phyloP scores from a whole-genome alignment of 768 basidiomycete species.

The Mycena belliarum region DNA sequence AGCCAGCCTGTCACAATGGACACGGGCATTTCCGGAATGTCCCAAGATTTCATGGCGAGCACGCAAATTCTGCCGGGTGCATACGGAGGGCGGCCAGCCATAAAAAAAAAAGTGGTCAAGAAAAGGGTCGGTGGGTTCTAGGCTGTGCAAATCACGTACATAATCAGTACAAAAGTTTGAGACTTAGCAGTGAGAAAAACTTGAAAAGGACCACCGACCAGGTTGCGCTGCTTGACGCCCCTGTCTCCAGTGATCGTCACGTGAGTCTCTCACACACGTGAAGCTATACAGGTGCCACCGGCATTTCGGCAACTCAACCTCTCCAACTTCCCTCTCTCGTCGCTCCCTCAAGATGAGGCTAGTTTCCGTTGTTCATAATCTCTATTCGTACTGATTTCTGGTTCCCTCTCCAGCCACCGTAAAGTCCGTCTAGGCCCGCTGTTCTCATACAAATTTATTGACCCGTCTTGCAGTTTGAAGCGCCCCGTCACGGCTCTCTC shows the following conservation, averaged over 20 bases:
- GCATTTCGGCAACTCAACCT: neutral
- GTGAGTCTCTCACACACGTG: too few species aligned
- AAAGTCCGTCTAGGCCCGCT: constrained; percentile 54
- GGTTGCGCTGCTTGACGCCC: too few species aligned
- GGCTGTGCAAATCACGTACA: neutral
- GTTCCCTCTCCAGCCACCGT: constrained; percentile 64
- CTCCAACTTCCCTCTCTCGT: constrained; percentile 24
- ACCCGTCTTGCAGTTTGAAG: constrained; percentile 76
- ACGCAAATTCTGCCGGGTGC: constrained; percentile 75
- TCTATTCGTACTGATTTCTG: constrained; percentile 10
- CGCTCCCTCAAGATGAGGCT: constrained; percentile 66
- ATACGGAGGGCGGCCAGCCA: constrained; percentile 60
- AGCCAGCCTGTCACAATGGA: constrained; percentile 17
- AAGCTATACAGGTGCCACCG: too few species aligned
- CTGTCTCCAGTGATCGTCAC: too few species aligned
- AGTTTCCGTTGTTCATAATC: constrained; percentile 25
- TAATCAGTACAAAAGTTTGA: neutral
- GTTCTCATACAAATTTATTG: constrained; percentile 24
- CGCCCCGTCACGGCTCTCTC: constrained; percentile 96
- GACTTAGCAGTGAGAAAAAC: too few species aligned
- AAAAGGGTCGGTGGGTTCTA: constrained; percentile 79
- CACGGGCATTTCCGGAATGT: constrained; percentile 18
- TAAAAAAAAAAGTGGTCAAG: constrained; percentile 60
- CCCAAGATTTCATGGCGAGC: constrained; percentile 53
- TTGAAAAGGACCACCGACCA: too few species aligned